Conservation (phyloP, 2,329 filamentous ascomycete species). For the Colletotrichum noveboracense region DNA sequence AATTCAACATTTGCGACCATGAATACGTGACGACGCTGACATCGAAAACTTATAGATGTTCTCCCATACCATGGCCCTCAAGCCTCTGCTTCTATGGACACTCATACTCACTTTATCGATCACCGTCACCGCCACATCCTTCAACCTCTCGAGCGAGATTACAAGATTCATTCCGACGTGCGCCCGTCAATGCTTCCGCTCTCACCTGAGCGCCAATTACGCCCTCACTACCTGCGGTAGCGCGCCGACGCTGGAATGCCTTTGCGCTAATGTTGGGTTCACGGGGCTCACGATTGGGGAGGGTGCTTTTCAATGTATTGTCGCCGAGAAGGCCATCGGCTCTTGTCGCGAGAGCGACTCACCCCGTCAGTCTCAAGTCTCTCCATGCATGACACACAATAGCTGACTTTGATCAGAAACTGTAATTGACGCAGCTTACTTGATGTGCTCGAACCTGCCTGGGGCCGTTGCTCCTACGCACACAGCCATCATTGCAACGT, state of each 20-base stretch:
- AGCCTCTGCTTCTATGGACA: constrained; percentile 34
- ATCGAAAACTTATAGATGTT: constrained; percentile 39
- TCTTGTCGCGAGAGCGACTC: constrained; percentile 55
- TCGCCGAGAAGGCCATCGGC: constrained; percentile 54
- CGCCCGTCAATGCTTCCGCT: constrained; percentile 64
- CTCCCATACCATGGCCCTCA: constrained; percentile 47
- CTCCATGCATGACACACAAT: neutral
- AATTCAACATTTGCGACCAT: neutral
- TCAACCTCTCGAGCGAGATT: constrained; percentile 41
- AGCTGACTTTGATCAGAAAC: constrained; percentile 32
- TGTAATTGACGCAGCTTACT: constrained; percentile 54
- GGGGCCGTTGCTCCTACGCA: constrained; percentile 63
- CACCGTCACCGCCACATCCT: constrained; percentile 28
- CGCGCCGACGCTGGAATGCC: constrained; percentile 61
- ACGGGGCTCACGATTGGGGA: constrained; percentile 75
- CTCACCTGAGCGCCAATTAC: constrained; percentile 68
- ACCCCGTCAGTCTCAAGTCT: constrained; percentile 35
- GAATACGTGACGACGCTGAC: neutral
- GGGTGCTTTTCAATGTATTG: constrained; percentile 70
- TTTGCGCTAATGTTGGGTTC: constrained; percentile 65
- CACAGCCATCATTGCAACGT: constrained; percentile 61
- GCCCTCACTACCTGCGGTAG: constrained; percentile 51
- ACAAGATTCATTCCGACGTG: constrained; percentile 59
- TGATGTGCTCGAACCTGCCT: constrained; percentile 60
- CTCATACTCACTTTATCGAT: constrained; percentile 34